Evolutionary conservation across 169 alveolate species (phyloP), one percentile per base, ranked within the genome.

Genomic region (Ichthyophthirius multifiliis): DNA sequence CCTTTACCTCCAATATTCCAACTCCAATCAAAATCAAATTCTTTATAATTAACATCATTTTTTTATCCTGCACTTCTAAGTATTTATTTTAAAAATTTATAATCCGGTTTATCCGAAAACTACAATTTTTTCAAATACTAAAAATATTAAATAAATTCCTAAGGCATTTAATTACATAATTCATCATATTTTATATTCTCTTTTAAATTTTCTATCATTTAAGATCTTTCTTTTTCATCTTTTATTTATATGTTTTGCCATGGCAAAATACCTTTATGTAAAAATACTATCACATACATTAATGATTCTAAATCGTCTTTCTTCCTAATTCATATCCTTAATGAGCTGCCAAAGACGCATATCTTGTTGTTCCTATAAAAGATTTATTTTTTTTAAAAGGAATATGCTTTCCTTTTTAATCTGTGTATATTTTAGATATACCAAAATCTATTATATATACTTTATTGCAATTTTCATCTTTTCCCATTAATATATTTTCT

Each of bases 31-130:
- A n/a, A n/a, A n/a, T n/a, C n/a, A n/a, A n/a, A n/a, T n/a, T n/a
- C n/a, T n/a, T n/a, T n/a, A n/a, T n/a, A n/a, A n/a, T n/a, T n/a
- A n/a, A n/a, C n/a, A n/a, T n/a, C n/a, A n/a, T n/a, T n/a, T n/a
- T n/a, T n/a, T n/a, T n/a, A n/a, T n/a, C n/a, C n/a, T n/a, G n/a
- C n/a, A n/a, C n/a, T n/a, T n/a, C n/a, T n/a, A n/a, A n/a, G n/a
- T n/a, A n/a, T n/a, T n/a, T n/a, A 45, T 31, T 79, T 79, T 27
- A 90, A 55, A 79, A 83, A 87, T 41, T 79, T 74, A 65, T 91
- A 91, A 55, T 91, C 89, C 2, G 95, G 95, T 13, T 75, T 79
- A 55, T 85, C 85, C 48, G 85, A 88, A 48, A 87, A 91, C 65
- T 87, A 65, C 23, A 91, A 45, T 30, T 83, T 46, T 75, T 84